Evolutionary conservation across 2,329 filamentous ascomycete species (phyloP).

Genomic region (Coniochaeta ligniaria): DNA sequence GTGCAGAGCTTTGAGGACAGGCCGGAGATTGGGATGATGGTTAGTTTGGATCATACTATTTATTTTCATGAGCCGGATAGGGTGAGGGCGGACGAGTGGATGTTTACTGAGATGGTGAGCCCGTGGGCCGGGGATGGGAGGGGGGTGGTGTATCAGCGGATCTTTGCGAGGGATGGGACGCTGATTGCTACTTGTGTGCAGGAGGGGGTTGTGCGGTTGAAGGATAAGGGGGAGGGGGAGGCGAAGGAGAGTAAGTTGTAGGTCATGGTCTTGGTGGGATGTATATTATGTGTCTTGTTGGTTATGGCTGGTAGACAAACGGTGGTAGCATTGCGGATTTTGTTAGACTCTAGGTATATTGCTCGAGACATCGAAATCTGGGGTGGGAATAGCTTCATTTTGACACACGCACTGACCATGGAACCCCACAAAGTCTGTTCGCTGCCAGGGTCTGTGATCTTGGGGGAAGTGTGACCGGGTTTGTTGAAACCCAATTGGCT

Average conservation of each 20-base stretch:
- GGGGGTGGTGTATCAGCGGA: conserved; percentile 68
- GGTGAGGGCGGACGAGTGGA: conserved; percentile 64
- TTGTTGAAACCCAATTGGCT: neutral
- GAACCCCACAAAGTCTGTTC: too few relatives aligned
- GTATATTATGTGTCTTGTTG: neutral
- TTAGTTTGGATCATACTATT: conserved; percentile 69
- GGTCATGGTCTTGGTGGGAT: neutral
- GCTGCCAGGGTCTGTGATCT: neutral
- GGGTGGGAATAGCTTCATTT: too few relatives aligned
- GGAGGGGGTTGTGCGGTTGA: conserved; percentile 31
- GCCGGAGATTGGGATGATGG: conserved; percentile 74
- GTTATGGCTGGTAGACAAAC: neutral
- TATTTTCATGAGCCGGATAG: conserved; percentile 57
- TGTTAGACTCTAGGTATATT: too few relatives aligned
- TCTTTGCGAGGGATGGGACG: conserved; percentile 63
- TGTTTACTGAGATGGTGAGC: conserved; percentile 72
- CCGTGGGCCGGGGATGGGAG: conserved; percentile 75
- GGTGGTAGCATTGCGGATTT: too few relatives aligned
- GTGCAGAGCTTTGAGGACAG: conserved; percentile 32
- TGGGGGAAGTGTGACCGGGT: neutral
- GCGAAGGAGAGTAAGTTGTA: neutral
- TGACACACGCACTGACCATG: neutral
- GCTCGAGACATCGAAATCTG: too few relatives aligned
- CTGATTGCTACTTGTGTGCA: conserved; percentile 75
- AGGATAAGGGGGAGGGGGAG: neutral